Percentiles rank a stretch among this genome's conserved stretches.
Conservation (phyloP, 1,284 basidiomycete genomes). For the Ganoderma sinense region DNA sequence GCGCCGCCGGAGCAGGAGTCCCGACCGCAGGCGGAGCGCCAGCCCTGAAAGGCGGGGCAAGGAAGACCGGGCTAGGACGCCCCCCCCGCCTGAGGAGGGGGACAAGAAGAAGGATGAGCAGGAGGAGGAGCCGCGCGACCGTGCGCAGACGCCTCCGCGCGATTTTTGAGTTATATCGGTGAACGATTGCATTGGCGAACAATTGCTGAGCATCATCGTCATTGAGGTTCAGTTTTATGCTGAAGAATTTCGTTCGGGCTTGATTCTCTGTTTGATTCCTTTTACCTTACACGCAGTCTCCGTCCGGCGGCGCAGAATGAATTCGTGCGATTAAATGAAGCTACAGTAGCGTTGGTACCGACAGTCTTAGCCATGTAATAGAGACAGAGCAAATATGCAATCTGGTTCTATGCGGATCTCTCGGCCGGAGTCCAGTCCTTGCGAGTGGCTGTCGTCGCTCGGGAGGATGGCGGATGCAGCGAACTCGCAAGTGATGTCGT, state of each 20-base stretch:
- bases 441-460: neutral
- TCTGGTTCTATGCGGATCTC: neutral
- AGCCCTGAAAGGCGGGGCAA: slow-evolving; percentile 54
- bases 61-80: slow-evolving; percentile 58
- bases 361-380: slow-evolving; percentile 25
- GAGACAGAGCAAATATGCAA: slow-evolving; percentile 18
- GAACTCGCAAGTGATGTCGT: neutral
- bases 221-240: neutral
- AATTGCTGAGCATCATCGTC: slow-evolving; percentile 5
- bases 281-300: neutral
- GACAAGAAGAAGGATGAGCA: slow-evolving; percentile 43
- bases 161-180: slow-evolving; percentile 37
- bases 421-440: neutral
- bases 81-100: slow-evolving; percentile 48
- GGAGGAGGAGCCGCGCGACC: slow-evolving; percentile 48
- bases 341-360: slow-evolving; percentile 22
- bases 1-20: slow-evolving; percentile 54
- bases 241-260: neutral
- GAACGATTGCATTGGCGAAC: slow-evolving; percentile 1
- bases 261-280: neutral
- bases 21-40: slow-evolving; percentile 57
- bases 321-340: slow-evolving; percentile 11
- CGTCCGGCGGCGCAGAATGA: slow-evolving; percentile 9
- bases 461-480: neutral
- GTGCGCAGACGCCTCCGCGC: slow-evolving; percentile 59